A percentile compares a stretch with the other conserved stretches of the same genome.
Conservation (phyloP, 768 basidiomycete species). For the Hemileccinum rubropunctum region DNA sequence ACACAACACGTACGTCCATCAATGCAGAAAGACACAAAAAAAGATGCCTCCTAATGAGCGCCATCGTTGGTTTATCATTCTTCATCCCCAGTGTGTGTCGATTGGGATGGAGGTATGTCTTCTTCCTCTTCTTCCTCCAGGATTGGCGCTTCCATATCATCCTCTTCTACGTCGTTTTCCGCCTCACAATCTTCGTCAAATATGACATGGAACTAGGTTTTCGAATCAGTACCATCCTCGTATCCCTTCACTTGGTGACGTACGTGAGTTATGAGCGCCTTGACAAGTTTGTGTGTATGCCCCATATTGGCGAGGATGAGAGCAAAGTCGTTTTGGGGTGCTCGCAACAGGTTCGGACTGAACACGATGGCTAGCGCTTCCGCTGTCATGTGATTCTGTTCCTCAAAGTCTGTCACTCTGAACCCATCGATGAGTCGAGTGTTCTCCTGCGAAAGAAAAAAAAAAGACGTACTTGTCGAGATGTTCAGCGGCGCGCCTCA, state of each 20-base stretch:
- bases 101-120: constrained; percentile 29
- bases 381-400: constrained; percentile 87
- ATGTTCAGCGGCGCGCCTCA: constrained; percentile 78
- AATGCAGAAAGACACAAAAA: constrained; percentile 9
- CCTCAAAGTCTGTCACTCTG: constrained; percentile 86
- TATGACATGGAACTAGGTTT: constrained; percentile 55
- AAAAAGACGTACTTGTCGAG: constrained; percentile 58
- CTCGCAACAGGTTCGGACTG: constrained; percentile 75
- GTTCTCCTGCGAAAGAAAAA: neutral
- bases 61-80: constrained; percentile 13
- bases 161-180: constrained; percentile 56
- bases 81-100: constrained; percentile 21
- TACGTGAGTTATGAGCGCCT: constrained; percentile 74
- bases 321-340: constrained; percentile 75
- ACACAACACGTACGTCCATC: constrained; percentile 26
- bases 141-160: constrained; percentile 64
- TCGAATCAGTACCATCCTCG: constrained; percentile 3
- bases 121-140: constrained; percentile 60
- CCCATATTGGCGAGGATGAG: constrained; percentile 82
- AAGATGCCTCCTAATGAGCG: constrained; percentile 5
- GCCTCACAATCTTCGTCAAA: constrained; percentile 69
- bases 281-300: constrained; percentile 69
- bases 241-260: constrained; percentile 26
- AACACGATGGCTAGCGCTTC: constrained; percentile 85
- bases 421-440: neutral